These are phyloP conservation scores for Penicillium sp. DNA, from an alignment of 2,329 filamentous ascomycete species.

Conservation along the genomic window DNA sequence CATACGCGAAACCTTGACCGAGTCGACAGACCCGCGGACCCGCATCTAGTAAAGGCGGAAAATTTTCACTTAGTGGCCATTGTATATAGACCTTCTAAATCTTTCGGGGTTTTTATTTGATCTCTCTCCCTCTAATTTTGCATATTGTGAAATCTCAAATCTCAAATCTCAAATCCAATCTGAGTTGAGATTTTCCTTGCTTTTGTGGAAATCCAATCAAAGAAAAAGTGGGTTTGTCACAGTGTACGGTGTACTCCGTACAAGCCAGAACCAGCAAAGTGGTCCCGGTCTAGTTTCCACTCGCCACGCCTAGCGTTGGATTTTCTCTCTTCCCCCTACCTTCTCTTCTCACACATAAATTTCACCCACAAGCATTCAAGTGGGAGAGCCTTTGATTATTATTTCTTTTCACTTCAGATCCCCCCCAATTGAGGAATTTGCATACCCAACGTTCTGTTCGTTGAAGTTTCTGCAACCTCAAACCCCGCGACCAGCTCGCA, in stretches of 20 bases:
- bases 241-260: background rate
- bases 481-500: conserved; percentile 9
- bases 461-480: conserved; percentile 16
- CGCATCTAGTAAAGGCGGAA: background rate
- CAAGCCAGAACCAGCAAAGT: background rate
- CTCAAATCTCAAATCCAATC: too few species aligned
- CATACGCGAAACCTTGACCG: background rate
- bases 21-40: background rate
- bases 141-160: too few species aligned
- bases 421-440: background rate
- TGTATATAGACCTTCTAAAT: too few species aligned
- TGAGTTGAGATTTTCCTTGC: too few species aligned
- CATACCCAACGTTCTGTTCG: conserved; percentile 1
- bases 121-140: too few species aligned
- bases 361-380: background rate
- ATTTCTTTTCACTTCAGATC: background rate
- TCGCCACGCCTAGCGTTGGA: background rate
- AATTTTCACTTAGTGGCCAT: background rate
- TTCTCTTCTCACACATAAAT: background rate
- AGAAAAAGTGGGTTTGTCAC: background rate
- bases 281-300: background rate
- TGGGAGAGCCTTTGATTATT: background rate
- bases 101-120: too few species aligned
- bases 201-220: background rate
- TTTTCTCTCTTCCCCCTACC: background rate